Conservation (phyloP, 805 yeast genomes). For the Lipomyces yamanashiensis region DNA sequence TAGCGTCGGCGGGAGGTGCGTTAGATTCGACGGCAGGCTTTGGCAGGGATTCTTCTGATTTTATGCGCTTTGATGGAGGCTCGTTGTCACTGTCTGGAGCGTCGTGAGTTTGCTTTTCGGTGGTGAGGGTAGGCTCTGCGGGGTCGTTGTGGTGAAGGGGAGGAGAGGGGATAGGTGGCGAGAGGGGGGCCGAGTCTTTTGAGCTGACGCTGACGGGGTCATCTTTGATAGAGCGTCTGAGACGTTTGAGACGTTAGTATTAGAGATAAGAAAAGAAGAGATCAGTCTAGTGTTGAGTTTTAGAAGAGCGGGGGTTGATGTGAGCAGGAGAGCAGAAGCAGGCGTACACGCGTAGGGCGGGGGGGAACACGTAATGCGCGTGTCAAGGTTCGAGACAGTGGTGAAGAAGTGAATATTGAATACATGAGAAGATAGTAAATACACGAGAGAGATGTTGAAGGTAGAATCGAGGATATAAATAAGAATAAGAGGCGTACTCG, state of each 20-base stretch:
- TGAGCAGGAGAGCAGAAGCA: no score
- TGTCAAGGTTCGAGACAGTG: no score
- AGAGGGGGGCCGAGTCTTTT: constrained; percentile 31
- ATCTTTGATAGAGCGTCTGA: constrained; percentile 11
- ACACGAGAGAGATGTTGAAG: no score
- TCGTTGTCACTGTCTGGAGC: constrained; percentile 20
- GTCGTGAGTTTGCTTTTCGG: constrained; percentile 12
- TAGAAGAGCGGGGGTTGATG: no score
- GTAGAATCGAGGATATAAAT: not conserved
- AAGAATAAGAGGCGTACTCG: not conserved
- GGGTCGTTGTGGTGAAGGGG: constrained; percentile 29
- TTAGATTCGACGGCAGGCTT: not conserved
- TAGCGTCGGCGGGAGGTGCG: constrained; percentile 1
- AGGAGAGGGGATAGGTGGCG: constrained; percentile 37
- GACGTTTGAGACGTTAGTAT: not conserved
- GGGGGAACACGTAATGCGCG: no score
- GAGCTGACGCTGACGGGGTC: constrained; percentile 10
- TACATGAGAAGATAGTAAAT: no score
- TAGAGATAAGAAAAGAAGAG: not conserved
- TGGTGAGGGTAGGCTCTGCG: not conserved
- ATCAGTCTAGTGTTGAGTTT: no score
- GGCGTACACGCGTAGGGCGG: no score
- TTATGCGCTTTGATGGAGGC: constrained; percentile 33
- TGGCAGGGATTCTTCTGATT: constrained; percentile 3
- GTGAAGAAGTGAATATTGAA: no score